A percentile compares a stretch with the other conserved stretches of the same genome.
Evolutionary conservation across 2,329 filamentous ascomycete genomes (phyloP).

Genomic region (Alternaria tenuissima): DNA sequence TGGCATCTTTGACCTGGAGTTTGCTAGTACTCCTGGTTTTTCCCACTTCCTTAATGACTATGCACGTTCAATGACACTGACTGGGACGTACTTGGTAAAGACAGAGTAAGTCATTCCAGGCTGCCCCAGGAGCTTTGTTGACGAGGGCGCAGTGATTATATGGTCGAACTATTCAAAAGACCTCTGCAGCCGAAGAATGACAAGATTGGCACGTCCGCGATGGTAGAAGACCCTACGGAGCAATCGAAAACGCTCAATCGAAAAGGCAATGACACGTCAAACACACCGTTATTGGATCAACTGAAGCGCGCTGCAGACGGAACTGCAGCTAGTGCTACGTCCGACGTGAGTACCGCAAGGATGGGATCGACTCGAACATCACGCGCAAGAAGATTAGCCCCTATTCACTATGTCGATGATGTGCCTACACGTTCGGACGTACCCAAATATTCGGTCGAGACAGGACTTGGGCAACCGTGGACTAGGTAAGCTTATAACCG

Average conservation of each 20-base stretch:
- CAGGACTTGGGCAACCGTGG: conserved; percentile 43
- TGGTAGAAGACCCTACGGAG: conserved; percentile 1
- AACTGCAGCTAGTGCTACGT: neutral
- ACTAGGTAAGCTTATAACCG: conserved; percentile 22
- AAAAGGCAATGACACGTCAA: neutral
- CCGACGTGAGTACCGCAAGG: neutral
- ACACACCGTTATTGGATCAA: neutral
- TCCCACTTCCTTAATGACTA: conserved; percentile 14
- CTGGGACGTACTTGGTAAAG: neutral
- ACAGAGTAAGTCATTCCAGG: conserved; percentile 4
- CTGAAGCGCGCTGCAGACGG: neutral
- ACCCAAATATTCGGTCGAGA: conserved; percentile 29
- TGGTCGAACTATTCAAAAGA: conserved; percentile 25
- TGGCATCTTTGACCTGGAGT: conserved; percentile 33
- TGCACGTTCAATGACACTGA: neutral
- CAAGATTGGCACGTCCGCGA: conserved; percentile 14
- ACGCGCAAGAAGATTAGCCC: conserved; percentile 18
- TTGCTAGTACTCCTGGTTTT: conserved; percentile 22
- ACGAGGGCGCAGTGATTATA: conserved; percentile 14
- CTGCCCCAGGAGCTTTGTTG: neutral
- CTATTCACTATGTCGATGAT: conserved; percentile 4
- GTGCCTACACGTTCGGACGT: neutral
- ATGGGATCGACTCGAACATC: conserved; percentile 11
- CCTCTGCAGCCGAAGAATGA: conserved; percentile 18
- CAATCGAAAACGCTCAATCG: neutral